Base-by-base conservation (phyloP, 164 flowering plant genomes). In the Berberis vulgaris region DNA sequence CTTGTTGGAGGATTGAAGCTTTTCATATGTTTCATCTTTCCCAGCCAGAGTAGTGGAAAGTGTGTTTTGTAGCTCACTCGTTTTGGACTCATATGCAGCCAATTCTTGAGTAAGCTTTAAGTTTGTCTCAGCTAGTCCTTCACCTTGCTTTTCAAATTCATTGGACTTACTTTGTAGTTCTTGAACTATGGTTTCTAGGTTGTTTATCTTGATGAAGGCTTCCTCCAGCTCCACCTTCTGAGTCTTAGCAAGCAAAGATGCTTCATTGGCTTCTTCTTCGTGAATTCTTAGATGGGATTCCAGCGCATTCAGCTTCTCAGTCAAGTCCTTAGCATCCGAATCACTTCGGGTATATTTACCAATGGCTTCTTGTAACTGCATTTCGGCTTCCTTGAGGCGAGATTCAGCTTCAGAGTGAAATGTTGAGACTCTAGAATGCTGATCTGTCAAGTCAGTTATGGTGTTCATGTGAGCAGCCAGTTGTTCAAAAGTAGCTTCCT, bases 221-320 rank as follows among this genome's bases (percentile, higher is more conserved):
- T 84, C 86, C 77, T 91, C 96, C 60, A 91, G 74, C 74, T 91
- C 93, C 53, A 60, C 54, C 70, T 81, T 81, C 50, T 64, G 76
- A 60, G 64, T 55, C 62, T 79, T 84, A 71, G 82, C 76, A 41
- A 67, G 45, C 41, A 72, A 61, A 46, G 80, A 73, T 63, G 84
- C 79, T 68, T 78, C 82, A 45, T 63, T 66, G 58, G 77, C 79
- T 65, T 83, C 76, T 46, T 73, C 81, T 73, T 87, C 84, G 64
- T 73, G 72, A 8, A 49, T 13, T 65, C 70, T 76, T 43, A 79
- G 43, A 67, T 79, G 78, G 43, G 58, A 61, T 73, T 85, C 93
- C 49, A 80, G 76, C 7, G 63, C 71, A 47, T 6, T 66, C 52
- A 87, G 63, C 72, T 80, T 83, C 66, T 84, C 90, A 60, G 50